These are phyloP conservation scores for Tetracladium marchalianum DNA, from an alignment of 495 filamentous ascomycete genomes.

Conservation along the genomic window DNA sequence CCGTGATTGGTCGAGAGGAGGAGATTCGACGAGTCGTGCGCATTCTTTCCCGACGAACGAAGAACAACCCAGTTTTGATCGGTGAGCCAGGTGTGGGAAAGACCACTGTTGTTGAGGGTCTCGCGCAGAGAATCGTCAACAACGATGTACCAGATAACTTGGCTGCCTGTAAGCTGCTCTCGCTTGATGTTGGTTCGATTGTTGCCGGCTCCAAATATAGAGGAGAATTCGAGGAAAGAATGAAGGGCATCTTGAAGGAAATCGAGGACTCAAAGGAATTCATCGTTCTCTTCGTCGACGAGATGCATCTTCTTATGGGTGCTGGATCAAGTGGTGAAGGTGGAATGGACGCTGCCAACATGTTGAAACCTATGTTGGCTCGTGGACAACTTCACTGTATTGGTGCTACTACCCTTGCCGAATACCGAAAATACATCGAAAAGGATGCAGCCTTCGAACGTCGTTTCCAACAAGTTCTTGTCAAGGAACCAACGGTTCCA, in stretches of 20 bases:
- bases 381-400: constrained; percentile 96
- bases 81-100: constrained; percentile 98
- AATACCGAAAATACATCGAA: constrained; percentile 98
- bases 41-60: constrained; percentile 86
- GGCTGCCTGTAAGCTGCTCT: constrained; percentile 86
- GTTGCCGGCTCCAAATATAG: constrained; percentile 97
- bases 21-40: constrained; percentile 91
- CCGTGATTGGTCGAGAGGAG: constrained; percentile 94
- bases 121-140: constrained; percentile 93
- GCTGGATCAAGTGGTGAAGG: constrained; percentile 89
- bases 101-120: constrained; percentile 93
- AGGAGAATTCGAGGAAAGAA: constrained; percentile 96
- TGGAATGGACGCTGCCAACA: constrained; percentile 96
- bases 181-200: constrained; percentile 86
- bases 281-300: constrained; percentile 95
- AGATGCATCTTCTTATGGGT: constrained; percentile 97
- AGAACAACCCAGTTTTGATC: constrained; percentile 93
- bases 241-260: constrained; percentile 98
- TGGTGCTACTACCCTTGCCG: constrained; percentile 85
- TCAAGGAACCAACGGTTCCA: constrained; percentile 78
- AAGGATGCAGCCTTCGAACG: constrained; percentile 97
- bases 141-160: constrained; percentile 91
- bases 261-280: constrained; percentile 94
- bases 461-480: constrained; percentile 94
- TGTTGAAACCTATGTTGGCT: constrained; percentile 95